phyloP scores from a whole-genome alignment of 257 asterid species.

The Ilex aquifolium region DNA sequence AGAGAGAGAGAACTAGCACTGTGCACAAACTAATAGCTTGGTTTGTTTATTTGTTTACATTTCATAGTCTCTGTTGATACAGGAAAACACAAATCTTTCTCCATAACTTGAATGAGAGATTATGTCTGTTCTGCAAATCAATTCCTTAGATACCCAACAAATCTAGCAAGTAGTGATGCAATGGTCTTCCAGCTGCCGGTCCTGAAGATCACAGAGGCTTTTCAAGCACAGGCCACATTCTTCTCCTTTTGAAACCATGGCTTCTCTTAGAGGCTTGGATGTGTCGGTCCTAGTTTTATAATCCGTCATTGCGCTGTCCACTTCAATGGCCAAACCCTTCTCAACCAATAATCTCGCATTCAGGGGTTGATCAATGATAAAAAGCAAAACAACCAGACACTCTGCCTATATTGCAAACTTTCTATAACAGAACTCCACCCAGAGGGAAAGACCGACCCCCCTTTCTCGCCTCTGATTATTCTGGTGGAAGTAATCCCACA shows the following conservation, averaged over 20 bases:
- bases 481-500: conserved; percentile 20
- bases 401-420: conserved; percentile 19
- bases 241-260: conserved; percentile 22
- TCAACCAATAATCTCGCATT: conserved; percentile 34
- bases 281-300: conserved; percentile 18
- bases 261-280: conserved; percentile 20
- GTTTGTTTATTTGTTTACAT: no score
- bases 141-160: conserved; percentile 20
- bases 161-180: conserved; percentile 14
- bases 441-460: conserved; percentile 22
- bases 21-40: no score
- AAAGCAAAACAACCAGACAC: conserved; percentile 23
- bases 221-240: conserved; percentile 7
- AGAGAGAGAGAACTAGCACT: no score
- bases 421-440: conserved; percentile 33
- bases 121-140: background rate
- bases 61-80: no score
- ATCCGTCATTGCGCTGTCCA: conserved; percentile 30
- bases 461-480: conserved; percentile 4
- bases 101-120: no score
- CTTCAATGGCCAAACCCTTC: conserved; percentile 32
- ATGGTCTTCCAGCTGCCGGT: conserved; percentile 8
- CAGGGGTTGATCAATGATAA: conserved; percentile 26
- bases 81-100: no score
- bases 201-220: conserved; percentile 23